Base-by-base conservation (phyloP, 768 basidiomycete genomes). In the Boletus vinaceobasis region DNA sequence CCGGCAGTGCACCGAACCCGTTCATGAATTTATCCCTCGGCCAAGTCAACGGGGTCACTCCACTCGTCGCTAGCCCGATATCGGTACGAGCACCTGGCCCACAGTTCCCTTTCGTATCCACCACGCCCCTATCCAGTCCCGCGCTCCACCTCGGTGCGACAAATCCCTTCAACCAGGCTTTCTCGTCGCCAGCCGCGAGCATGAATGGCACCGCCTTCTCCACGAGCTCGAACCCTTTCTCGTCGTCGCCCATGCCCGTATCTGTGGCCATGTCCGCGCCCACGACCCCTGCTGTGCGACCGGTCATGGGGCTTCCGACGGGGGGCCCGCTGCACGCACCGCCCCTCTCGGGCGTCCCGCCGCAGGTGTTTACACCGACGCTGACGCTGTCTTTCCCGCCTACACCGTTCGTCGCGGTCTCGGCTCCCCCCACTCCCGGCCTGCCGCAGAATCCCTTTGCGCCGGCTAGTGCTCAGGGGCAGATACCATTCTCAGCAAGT, bases 401-500 rank as follows among this genome's bases (percentile, higher is more conserved):
- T 8, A n/a, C 49, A 0, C 33, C 62, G 3, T 64, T 61, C 29
- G 40, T 29, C 1, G 11, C 52, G 5, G 23, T 40, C 1, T 8
- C 50, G 3, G n/a, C 42, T 3, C 45, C 48, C 2, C 31, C 44
- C 5, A n/a, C 29, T 42, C 4, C 31, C 15, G 43, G 52, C n/a
- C 14, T 58, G 10, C 46, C 44, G 45, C 70, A 65, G 40, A 64
- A 70, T 38, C 63, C 66, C 13, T 67, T 65, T 32, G 38, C 43
- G 32, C 57, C 53, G 15, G 14, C 37, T 1, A 39, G 39, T 19
- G n/a, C 32, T 26, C 55, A 62, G 2, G 49, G 42, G 0, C 71
- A 73, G 63, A 53, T 68, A 61, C 66, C 73, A 56, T 51, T 62
- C 31, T 40, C 58, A 3, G 19, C 48, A 14, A 31, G 27, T 4